Conservation (phyloP, 2,329 filamentous ascomycete genomes). For the Trichoderma koningii region DNA sequence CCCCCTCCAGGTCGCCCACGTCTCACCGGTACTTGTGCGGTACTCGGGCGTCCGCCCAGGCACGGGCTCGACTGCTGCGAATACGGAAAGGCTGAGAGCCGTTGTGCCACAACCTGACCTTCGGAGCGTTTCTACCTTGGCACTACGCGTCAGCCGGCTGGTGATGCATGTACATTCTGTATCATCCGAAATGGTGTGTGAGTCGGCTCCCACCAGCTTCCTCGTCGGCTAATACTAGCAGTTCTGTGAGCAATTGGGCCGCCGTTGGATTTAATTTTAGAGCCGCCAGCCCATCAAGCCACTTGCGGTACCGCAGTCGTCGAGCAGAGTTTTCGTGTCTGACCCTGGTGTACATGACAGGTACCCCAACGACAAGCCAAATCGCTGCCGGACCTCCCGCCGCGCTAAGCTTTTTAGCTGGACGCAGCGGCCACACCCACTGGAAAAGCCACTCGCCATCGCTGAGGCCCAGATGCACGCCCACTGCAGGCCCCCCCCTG, state of each 20-base stretch:
- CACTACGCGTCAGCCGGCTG: too few relatives aligned
- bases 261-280: conserved; percentile 10
- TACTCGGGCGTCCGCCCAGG: background rate
- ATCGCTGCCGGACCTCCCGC: conserved; percentile 35
- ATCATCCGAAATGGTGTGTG: background rate
- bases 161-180: background rate
- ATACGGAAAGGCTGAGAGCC: background rate
- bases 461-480: conserved; percentile 26
- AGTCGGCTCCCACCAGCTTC: too few relatives aligned
- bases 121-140: too few relatives aligned
- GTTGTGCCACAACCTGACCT: too few relatives aligned
- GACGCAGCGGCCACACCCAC: conserved; percentile 30
- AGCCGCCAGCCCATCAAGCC: background rate
- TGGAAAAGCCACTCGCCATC: conserved; percentile 25
- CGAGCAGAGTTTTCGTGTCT: background rate
- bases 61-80: background rate
- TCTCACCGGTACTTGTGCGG: background rate
- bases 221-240: too few relatives aligned
- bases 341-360: too few relatives aligned
- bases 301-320: background rate
- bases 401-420: conserved; percentile 37
- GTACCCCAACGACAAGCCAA: too few relatives aligned
- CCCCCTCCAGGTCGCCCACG: conserved; percentile 15
- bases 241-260: background rate
- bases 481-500: conserved; percentile 25